These are phyloP conservation scores for Ceratocystis ficicola DNA, from an alignment of 2,329 filamentous ascomycete species.

Conservation along the genomic window DNA sequence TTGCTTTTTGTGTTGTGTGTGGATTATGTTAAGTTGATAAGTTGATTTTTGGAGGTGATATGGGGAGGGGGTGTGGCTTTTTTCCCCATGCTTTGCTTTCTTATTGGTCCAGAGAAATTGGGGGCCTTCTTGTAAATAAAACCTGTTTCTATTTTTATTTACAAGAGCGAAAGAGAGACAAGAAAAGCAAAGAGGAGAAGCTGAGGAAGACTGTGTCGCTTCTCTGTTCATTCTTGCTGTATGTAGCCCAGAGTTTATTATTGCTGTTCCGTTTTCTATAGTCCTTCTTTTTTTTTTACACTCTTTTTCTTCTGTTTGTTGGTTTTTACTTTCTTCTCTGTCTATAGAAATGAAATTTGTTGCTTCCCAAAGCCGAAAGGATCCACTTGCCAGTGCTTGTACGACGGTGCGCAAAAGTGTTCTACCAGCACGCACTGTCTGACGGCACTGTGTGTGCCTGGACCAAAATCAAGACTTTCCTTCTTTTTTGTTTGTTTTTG, in stretches of 20 bases:
- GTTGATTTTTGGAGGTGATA: too few relatives aligned
- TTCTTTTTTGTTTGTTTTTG: not conserved
- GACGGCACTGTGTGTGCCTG: not conserved
- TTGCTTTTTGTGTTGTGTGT: too few relatives aligned
- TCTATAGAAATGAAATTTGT: not conserved
- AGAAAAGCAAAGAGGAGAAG: too few relatives aligned
- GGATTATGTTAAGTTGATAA: too few relatives aligned
- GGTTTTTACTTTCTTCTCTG: not conserved
- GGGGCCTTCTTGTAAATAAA: conserved; percentile 8
- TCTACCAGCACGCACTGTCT: too few relatives aligned
- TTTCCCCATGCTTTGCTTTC: not conserved
- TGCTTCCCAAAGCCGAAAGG: not conserved
- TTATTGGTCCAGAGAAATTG: conserved; percentile 5
- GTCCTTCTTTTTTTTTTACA: not conserved
- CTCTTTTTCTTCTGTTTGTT: not conserved
- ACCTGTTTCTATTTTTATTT: not conserved
- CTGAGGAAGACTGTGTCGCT: too few relatives aligned
- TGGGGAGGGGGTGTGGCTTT: too few relatives aligned
- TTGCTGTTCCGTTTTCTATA: not conserved
- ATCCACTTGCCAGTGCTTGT: not conserved
- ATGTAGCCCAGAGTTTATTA: not conserved
- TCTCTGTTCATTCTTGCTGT: not conserved
- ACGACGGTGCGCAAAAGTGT: too few relatives aligned
- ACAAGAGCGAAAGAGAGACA: not conserved
- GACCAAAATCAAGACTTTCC: not conserved